Evolutionary conservation across 495 filamentous ascomycete species (phyloP).

Genomic region (Aspergillus indologenus): DNA sequence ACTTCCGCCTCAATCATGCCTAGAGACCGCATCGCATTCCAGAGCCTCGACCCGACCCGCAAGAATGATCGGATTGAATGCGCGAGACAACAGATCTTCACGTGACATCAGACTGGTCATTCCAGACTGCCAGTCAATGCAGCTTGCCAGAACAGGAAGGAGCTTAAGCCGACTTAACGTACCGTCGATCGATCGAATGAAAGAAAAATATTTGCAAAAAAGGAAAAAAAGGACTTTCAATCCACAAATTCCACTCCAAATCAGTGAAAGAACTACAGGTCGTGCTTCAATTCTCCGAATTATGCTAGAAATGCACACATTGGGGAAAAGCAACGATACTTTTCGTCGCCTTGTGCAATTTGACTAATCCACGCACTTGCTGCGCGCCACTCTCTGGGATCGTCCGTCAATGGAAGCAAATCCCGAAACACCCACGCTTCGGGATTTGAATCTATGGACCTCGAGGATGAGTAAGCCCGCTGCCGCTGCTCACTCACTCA

Average conservation of each 20-base stretch:
- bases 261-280: not conserved
- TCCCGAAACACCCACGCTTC: conserved; percentile 15
- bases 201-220: not conserved
- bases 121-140: not conserved
- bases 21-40: not conserved
- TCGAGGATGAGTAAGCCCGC: conserved; percentile 26
- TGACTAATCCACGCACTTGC: conserved; percentile 17
- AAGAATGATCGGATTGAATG: not conserved
- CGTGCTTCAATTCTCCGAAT: not conserved
- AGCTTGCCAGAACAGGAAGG: not conserved
- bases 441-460: conserved; percentile 21
- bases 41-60: not conserved
- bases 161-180: not conserved
- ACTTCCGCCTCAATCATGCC: not conserved
- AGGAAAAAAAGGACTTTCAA: too few species aligned
- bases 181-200: not conserved
- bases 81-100: not conserved
- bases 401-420: conserved; percentile 16
- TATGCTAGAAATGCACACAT: too few species aligned
- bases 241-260: not conserved
- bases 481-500: conserved; percentile 1
- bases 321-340: not conserved
- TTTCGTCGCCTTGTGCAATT: conserved; percentile 6
- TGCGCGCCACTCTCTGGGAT: conserved; percentile 9
- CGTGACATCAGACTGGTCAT: not conserved